phyloP scores from a whole-genome alignment of 495 filamentous ascomycete genomes.

The Penicillium flavigenum region DNA sequence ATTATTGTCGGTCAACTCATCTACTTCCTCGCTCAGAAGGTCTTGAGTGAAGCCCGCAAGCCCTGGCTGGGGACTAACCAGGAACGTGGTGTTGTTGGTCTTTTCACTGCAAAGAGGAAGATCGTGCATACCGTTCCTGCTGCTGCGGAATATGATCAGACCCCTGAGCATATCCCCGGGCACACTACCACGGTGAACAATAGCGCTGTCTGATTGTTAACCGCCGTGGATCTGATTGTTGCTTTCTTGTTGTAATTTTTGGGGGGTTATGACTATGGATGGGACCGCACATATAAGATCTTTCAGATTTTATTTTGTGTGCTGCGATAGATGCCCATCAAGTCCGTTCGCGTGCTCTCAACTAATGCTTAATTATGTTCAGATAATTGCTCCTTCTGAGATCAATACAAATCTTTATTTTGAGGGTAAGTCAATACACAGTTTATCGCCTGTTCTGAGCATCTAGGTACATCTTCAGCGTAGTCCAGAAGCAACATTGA shows the following conservation, averaged over 20 bases:
- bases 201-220: slow-evolving; percentile 16
- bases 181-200: slow-evolving; percentile 11
- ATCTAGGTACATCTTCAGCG: background rate
- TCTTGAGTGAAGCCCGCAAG: slow-evolving; percentile 85
- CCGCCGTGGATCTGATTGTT: background rate
- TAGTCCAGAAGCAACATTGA: background rate
- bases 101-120: slow-evolving; percentile 85
- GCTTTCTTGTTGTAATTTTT: background rate
- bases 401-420: background rate
- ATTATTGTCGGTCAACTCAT: slow-evolving; percentile 81
- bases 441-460: background rate
- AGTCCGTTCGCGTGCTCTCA: background rate
- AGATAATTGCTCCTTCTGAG: background rate
- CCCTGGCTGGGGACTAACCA: slow-evolving; percentile 90
- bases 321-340: background rate
- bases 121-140: slow-evolving; percentile 45
- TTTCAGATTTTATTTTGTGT: background rate
- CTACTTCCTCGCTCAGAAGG: slow-evolving; percentile 76
- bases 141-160: slow-evolving; percentile 13
- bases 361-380: slow-evolving; percentile 14
- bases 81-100: slow-evolving; percentile 72
- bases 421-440: background rate
- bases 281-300: background rate
- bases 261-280: background rate
- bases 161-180: slow-evolving; percentile 3